phyloP scores from a whole-genome alignment of 352 stramenopile genomes.

The Pythium diclinum region DNA sequence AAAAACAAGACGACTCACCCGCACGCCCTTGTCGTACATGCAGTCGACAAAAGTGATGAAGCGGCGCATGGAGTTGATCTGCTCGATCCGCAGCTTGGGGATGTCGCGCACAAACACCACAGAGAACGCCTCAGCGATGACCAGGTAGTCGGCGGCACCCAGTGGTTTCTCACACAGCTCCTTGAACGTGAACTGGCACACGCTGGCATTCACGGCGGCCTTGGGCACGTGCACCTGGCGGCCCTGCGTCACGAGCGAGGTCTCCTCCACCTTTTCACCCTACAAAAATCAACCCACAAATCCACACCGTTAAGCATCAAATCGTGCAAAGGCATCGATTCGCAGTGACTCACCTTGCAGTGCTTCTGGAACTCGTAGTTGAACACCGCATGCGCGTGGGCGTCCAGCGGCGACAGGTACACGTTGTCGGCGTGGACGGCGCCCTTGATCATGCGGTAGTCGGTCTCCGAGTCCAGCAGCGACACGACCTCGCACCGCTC shows the following conservation, averaged over 20 bases:
- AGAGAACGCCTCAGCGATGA: conserved; percentile 83
- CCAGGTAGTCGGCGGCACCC: conserved; percentile 93
- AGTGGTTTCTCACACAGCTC: conserved; percentile 94
- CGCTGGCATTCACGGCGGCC: conserved; percentile 44
- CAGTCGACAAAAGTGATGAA: conserved; percentile 99
- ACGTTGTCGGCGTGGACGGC: conserved; percentile 61
- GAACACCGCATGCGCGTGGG: conserved; percentile 49
- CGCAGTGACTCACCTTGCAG: conserved; percentile 32
- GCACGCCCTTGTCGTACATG: conserved; percentile 92
- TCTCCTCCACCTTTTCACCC: conserved; percentile 45
- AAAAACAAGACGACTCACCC: conserved; percentile 37
- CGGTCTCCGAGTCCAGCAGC: conserved; percentile 68
- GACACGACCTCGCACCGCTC: conserved; percentile 85
- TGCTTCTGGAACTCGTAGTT: conserved; percentile 64
- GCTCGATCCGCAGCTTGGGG: conserved; percentile 79
- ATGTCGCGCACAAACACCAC: conserved; percentile 93
- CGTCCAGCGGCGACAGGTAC: conserved; percentile 59
- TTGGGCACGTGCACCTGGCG: conserved; percentile 61
- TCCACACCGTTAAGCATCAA: not conserved
- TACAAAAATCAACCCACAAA: conserved; percentile 3
- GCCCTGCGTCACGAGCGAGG: conserved; percentile 61
- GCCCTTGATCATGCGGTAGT: conserved; percentile 81
- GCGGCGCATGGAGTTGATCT: conserved; percentile 90
- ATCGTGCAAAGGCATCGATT: not conserved
- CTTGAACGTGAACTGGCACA: conserved; percentile 92